Evolutionary conservation across 1,284 basidiomycete species (phyloP), one percentile per base, ranked within the genome.

Genomic region (Moesziomyces sp.): DNA sequence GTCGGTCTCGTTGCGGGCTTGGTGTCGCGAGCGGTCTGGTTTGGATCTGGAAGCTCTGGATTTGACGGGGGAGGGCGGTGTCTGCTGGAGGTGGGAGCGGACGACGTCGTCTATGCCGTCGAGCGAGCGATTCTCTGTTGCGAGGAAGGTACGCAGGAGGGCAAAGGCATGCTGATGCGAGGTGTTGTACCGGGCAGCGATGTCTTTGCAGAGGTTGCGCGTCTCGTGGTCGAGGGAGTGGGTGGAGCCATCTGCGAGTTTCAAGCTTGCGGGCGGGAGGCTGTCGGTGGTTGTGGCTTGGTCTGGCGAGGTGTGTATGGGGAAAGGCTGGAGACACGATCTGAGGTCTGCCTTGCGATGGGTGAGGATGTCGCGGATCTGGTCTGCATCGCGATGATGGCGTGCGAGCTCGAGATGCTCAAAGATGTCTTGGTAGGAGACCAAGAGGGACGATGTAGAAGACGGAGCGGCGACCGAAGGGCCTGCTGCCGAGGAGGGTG

Each of bases 131-230:
- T 91, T 91, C 80, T 91, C 89, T 80, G 93, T 92, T 81, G 91
- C 92, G 18, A 93, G 86, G 80, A 91, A 93, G 0, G 90, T 90
- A 14, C 91, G 89, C 18, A 93, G 85, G 8, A 92, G 87, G 7
- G 90, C 85, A 53, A 91, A 87, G 0, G 92, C 89, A 24, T 91
- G 89, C 18, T 92, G 86, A 80, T 93, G 88, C 85, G 93, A 91
- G 43, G 94, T 90, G 54, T 89, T 86, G 83, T 92, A 90, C 68
- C 87, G 87, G 46, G 86, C 82, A 85, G 91, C 92, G 78, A 94
- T 88, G 47, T 89, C 89, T 74, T 89, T 86, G 58, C 89, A 86
- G 75, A 89, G 89, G 62, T 90, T 88, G 82, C 90, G 91, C 85
- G 91, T 88, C 44, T 87, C 87, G 16, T 69, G 57, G 21, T 91